Evolutionary conservation across 805 yeast genomes (phyloP).

Genomic region (Zygosaccharomyces pseudorouxii): DNA sequence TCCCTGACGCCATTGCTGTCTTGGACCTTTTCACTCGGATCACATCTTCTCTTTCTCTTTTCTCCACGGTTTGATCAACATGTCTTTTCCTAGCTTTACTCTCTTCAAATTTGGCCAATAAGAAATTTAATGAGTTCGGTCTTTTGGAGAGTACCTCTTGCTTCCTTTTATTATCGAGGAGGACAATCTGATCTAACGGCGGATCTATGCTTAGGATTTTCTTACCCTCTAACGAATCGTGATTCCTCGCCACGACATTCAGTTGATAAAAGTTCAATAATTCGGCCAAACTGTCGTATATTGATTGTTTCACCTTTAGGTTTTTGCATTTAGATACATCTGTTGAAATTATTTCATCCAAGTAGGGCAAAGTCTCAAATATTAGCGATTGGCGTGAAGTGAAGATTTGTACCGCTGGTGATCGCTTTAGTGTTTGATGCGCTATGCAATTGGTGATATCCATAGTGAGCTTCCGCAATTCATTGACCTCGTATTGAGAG

Average conservation of each 20-base stretch:
- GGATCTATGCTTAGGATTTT: slow-evolving; percentile 25
- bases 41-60: slow-evolving; percentile 19
- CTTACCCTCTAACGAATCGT: slow-evolving; percentile 25
- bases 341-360: slow-evolving; percentile 31
- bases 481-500: slow-evolving; percentile 32
- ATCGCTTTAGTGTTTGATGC: slow-evolving; percentile 13
- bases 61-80: slow-evolving; percentile 19
- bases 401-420: slow-evolving; percentile 17
- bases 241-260: slow-evolving; percentile 35
- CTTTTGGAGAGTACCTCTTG: slow-evolving; percentile 27
- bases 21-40: slow-evolving; percentile 20
- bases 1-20: slow-evolving; percentile 18
- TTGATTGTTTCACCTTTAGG: slow-evolving; percentile 23
- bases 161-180: slow-evolving; percentile 22
- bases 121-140: slow-evolving; percentile 20
- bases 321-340: slow-evolving; percentile 26
- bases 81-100: slow-evolving; percentile 35
- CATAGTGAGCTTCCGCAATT: slow-evolving; percentile 25
- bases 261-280: slow-evolving; percentile 41
- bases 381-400: slow-evolving; percentile 20
- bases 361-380: slow-evolving; percentile 36
- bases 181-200: slow-evolving; percentile 27
- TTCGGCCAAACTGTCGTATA: slow-evolving; percentile 37
- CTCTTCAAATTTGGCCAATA: slow-evolving; percentile 32
- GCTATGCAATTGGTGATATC: slow-evolving; percentile 31